Evolutionary conservation across 257 asterid genomes (phyloP).

Genomic region (Buddleja alternifolia): DNA sequence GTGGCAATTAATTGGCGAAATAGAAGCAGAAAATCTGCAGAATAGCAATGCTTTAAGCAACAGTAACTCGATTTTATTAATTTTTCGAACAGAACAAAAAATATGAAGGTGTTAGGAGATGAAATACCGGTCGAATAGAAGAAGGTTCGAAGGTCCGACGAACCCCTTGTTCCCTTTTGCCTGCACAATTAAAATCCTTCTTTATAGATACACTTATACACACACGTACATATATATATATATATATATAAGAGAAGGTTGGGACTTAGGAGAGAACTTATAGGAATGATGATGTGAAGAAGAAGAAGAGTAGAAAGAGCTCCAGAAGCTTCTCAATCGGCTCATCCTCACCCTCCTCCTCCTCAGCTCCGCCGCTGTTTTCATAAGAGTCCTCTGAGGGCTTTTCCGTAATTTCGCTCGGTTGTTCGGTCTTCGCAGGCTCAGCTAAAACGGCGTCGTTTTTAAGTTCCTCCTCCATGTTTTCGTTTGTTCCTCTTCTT

Average conservation of each 20-base stretch:
- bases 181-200: conserved; percentile 43
- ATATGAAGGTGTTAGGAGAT: conserved; percentile 13
- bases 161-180: conserved; percentile 26
- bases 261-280: too few species aligned
- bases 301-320: too few species aligned
- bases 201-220: too few species aligned
- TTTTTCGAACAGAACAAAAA: background rate
- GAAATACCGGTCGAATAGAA: conserved; percentile 32
- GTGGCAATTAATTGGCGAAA: conserved; percentile 1
- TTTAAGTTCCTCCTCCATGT: conserved; percentile 27
- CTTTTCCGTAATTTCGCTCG: conserved; percentile 30
- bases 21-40: conserved; percentile 3
- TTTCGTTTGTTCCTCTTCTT: conserved; percentile 36
- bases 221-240: too few species aligned
- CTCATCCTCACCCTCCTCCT: conserved; percentile 59
- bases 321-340: conserved; percentile 84
- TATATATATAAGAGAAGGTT: too few species aligned
- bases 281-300: too few species aligned
- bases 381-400: conserved; percentile 31
- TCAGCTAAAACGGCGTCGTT: conserved; percentile 27
- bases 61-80: background rate
- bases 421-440: conserved; percentile 26
- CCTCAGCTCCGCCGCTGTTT: conserved; percentile 47
- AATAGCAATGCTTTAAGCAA: conserved; percentile 13
- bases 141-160: conserved; percentile 29